Conservation (phyloP, 768 basidiomycete species). For the Mycena leptocephala region DNA sequence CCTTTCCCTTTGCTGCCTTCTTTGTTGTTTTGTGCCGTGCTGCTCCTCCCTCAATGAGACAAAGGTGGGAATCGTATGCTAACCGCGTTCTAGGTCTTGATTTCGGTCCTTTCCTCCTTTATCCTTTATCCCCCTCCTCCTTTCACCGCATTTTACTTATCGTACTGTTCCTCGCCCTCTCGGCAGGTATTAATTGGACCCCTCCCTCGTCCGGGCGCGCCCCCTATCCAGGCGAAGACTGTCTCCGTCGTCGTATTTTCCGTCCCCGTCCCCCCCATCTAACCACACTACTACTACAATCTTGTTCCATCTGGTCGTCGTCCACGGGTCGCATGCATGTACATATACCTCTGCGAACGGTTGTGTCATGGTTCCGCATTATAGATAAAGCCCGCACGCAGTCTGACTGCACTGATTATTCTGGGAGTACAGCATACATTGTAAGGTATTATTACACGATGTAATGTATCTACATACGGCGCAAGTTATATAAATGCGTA, state of each 20-base stretch:
- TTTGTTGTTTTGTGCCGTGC: conserved; percentile 25
- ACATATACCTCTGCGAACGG: neutral
- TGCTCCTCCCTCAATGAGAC: conserved; percentile 39
- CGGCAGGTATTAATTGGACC: conserved; percentile 42
- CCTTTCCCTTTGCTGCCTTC: conserved; percentile 36
- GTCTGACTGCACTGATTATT: conserved; percentile 24
- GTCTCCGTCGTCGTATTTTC: neutral
- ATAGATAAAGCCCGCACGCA: conserved; percentile 17
- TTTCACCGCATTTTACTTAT: conserved; percentile 35
- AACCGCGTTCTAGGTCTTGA: conserved; percentile 73
- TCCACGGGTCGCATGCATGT: conserved; percentile 13
- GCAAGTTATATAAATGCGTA: too few relatives aligned
- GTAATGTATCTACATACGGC: conserved; percentile 21
- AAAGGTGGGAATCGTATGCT: conserved; percentile 50
- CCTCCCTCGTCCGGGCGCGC: conserved; percentile 6
- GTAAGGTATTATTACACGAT: conserved; percentile 9
- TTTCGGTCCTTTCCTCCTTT: conserved; percentile 16
- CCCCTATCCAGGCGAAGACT: conserved; percentile 14
- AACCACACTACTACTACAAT: conserved; percentile 16
- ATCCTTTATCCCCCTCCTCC: neutral
- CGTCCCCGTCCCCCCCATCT: neutral
- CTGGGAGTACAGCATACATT: conserved; percentile 26
- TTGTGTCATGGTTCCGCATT: neutral
- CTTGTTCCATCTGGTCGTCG: conserved; percentile 26
- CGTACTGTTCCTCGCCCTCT: conserved; percentile 30